Conservation (phyloP, 148 eudicot genomes). For the Rhododendron molle region DNA sequence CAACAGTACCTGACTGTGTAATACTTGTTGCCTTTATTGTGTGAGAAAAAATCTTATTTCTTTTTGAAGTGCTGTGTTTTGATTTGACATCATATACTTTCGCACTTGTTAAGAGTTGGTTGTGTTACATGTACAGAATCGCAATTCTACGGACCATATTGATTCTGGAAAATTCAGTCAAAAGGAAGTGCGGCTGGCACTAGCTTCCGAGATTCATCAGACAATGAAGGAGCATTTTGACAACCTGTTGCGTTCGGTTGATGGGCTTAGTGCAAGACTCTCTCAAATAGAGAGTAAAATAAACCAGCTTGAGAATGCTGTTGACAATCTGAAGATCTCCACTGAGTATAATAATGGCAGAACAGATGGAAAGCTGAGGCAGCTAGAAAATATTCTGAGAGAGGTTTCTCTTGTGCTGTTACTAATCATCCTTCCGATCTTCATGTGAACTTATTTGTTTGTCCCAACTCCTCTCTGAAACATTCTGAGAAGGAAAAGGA, state of each 20-base stretch:
- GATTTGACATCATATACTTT: neutral
- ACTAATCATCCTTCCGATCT: neutral
- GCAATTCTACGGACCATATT: conserved; percentile 1
- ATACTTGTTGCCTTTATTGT: neutral
- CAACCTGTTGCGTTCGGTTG: conserved; percentile 16
- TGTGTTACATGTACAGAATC: neutral
- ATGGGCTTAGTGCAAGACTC: conserved; percentile 22
- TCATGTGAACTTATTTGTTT: neutral
- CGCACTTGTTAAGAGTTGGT: neutral
- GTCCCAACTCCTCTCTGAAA: neutral
- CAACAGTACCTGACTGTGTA: neutral
- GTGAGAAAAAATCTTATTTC: neutral
- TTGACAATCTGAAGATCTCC: conserved; percentile 21
- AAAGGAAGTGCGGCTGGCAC: conserved; percentile 1
- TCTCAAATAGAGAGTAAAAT: conserved; percentile 20
- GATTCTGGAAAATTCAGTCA: conserved; percentile 4
- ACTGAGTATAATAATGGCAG: conserved; percentile 18
- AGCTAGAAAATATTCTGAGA: conserved; percentile 16
- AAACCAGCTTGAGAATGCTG: conserved; percentile 16
- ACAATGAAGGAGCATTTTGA: conserved; percentile 14
- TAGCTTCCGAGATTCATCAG: conserved; percentile 11
- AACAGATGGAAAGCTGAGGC: conserved; percentile 20
- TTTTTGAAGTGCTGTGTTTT: neutral
- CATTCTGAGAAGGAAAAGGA: neutral
- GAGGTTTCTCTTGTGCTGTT: conserved; percentile 13